Conservation (phyloP, 805 yeast species). For the Myxozyma melibiosi region DNA sequence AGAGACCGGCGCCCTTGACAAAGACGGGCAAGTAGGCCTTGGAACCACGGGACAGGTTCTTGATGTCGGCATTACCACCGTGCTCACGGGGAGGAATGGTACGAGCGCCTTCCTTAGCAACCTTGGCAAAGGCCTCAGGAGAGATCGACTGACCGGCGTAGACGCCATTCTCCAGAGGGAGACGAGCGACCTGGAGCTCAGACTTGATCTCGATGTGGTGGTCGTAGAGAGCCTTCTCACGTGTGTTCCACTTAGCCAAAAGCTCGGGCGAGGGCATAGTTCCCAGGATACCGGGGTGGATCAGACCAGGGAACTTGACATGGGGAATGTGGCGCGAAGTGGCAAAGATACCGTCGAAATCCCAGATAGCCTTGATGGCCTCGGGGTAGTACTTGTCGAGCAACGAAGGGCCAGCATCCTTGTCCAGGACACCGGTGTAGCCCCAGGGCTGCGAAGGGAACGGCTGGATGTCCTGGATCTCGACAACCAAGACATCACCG, state of each 20-base stretch:
- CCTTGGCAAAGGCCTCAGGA: slow-evolving; percentile 39
- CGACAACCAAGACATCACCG: slow-evolving; percentile 54
- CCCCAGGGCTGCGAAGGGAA: slow-evolving; percentile 58
- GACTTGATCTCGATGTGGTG: slow-evolving; percentile 32
- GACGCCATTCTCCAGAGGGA: slow-evolving; percentile 46
- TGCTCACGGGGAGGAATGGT: slow-evolving; percentile 56
- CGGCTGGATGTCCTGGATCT: slow-evolving; percentile 56
- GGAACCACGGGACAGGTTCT: slow-evolving; percentile 54
- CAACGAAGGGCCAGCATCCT: slow-evolving; percentile 56
- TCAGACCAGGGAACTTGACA: slow-evolving; percentile 53
- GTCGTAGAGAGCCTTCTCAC: slow-evolving; percentile 47
- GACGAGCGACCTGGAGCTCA: slow-evolving; percentile 47
- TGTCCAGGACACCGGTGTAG: slow-evolving; percentile 53
- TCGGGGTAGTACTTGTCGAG: slow-evolving; percentile 53
- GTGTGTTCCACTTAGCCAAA: slow-evolving; percentile 49
- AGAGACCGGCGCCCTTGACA: slow-evolving; percentile 52
- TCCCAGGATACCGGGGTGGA: slow-evolving; percentile 55
- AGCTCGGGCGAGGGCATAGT: slow-evolving; percentile 53
- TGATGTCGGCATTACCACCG: slow-evolving; percentile 59
- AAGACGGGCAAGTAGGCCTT: slow-evolving; percentile 53
- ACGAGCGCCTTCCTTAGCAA: slow-evolving; percentile 52
- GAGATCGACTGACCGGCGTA: slow-evolving; percentile 48
- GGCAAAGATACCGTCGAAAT: slow-evolving; percentile 54
- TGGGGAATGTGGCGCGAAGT: slow-evolving; percentile 55
- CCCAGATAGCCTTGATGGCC: slow-evolving; percentile 56